A percentile compares a stretch with the other conserved stretches of the same genome.
phyloP scores from a whole-genome alignment of 1,284 basidiomycete species.

The Leccinum solheimii region DNA sequence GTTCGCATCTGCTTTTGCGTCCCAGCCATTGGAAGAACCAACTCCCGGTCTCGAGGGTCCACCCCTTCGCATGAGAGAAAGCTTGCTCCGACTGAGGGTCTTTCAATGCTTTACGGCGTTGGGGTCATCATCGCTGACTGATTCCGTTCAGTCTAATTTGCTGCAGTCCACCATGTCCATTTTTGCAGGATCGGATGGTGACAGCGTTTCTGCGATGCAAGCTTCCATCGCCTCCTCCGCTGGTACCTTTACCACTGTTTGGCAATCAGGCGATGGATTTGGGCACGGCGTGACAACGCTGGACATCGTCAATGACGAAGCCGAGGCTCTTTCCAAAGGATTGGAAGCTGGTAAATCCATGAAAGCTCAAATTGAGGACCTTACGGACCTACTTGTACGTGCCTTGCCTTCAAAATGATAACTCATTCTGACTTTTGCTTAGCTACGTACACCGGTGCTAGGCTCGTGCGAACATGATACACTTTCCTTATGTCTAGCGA shows the following conservation, averaged over 20 bases:
- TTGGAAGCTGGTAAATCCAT: constrained; percentile 31
- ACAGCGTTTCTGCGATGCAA: constrained; percentile 76
- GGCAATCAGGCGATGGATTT: constrained; percentile 88
- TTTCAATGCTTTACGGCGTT: constrained; percentile 78
- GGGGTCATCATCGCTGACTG: no score
- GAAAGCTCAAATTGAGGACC: constrained; percentile 68
- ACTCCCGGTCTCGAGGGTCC: constrained; percentile 49
- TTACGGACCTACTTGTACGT: constrained; percentile 74
- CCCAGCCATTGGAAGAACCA: constrained; percentile 52
- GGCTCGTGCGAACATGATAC: constrained; percentile 88
- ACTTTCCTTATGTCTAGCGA: constrained; percentile 67
- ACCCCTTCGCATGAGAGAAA: constrained; percentile 77
- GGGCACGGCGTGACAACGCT: constrained; percentile 89
- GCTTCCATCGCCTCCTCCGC: constrained; percentile 90
- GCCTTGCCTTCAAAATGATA: constrained; percentile 6
- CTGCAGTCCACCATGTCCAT: constrained; percentile 84
- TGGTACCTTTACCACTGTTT: constrained; percentile 83
- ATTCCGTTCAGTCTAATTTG: constrained; percentile 77
- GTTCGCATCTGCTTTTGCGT: constrained; percentile 76
- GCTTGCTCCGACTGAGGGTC: constrained; percentile 80
- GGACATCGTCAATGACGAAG: constrained; percentile 48
- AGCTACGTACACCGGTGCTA: constrained; percentile 81
- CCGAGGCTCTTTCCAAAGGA: constrained; percentile 31
- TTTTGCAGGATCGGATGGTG: constrained; percentile 84
- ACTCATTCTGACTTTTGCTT: constrained; percentile 10